Conservation (phyloP, 2,329 filamentous ascomycete species). For the Orbilia brochopaga region DNA sequence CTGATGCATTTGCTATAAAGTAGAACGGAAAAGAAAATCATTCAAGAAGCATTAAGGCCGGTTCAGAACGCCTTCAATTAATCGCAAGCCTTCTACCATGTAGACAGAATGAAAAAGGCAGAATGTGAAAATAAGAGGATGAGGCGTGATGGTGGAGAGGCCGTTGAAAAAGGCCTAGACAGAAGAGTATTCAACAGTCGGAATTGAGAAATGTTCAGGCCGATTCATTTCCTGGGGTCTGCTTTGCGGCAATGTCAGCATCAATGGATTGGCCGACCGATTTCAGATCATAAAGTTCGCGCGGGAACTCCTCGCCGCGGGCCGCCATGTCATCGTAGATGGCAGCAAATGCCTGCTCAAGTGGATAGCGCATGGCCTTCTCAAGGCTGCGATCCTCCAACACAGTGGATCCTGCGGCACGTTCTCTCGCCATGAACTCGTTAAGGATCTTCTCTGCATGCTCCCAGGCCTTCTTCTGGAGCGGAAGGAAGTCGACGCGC, state of each 20-base stretch:
- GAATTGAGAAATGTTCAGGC: too few species aligned
- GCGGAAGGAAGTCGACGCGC: slow-evolving; percentile 30
- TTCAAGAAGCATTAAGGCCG: background rate
- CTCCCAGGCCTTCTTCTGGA: slow-evolving; percentile 25
- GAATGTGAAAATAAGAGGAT: background rate
- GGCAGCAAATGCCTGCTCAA: slow-evolving; percentile 24
- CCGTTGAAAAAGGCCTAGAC: too few species aligned
- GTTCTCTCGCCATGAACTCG: slow-evolving; percentile 29
- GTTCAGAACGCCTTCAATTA: background rate
- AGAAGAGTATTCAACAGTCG: too few species aligned
- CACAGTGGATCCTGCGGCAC: slow-evolving; percentile 14
- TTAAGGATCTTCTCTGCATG: slow-evolving; percentile 15
- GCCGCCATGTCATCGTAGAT: slow-evolving; percentile 12
- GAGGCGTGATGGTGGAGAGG: too few species aligned
- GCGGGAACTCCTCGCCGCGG: slow-evolving; percentile 1
- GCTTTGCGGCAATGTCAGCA: too few species aligned
- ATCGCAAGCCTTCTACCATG: background rate
- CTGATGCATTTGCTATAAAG: slow-evolving; percentile 17
- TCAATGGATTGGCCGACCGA: background rate
- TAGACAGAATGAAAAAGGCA: too few species aligned
- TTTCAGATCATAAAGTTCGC: background rate
- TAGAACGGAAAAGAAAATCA: background rate
- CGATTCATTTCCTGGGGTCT: too few species aligned
- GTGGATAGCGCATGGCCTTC: slow-evolving; percentile 26
- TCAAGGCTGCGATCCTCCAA: slow-evolving; percentile 16